These are phyloP conservation scores for Ogataea dorogensis DNA, from an alignment of 805 yeast genomes.

Conservation along the genomic window DNA sequence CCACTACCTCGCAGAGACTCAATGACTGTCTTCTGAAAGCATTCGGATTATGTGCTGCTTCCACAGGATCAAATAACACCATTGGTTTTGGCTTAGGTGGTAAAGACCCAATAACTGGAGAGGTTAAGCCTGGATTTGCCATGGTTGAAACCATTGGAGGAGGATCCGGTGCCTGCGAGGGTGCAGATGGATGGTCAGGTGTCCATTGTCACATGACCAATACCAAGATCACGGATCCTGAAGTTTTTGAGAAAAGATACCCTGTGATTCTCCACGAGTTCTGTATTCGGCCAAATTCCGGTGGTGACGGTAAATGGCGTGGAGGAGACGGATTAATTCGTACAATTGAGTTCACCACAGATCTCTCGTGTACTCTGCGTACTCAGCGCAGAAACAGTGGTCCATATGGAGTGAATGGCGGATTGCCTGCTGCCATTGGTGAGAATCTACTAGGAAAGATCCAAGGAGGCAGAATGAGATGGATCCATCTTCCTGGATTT, in stretches of 20 bases:
- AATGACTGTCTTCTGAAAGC: constrained; percentile 82
- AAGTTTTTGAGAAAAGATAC: constrained; percentile 49
- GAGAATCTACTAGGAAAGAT: constrained; percentile 37
- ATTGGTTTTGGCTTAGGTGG: constrained; percentile 72
- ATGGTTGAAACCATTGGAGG: constrained; percentile 53
- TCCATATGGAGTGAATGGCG: constrained; percentile 56
- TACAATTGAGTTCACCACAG: constrained; percentile 43
- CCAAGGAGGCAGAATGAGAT: constrained; percentile 27
- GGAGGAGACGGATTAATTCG: constrained; percentile 54
- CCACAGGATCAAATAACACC: constrained; percentile 88
- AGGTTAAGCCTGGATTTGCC: constrained; percentile 14
- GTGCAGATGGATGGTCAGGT: constrained; percentile 34
- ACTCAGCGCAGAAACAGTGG: constrained; percentile 53
- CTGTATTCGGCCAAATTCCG: constrained; percentile 42
- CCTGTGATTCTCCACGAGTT: constrained; percentile 49
- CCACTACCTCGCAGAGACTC: constrained; percentile 80
- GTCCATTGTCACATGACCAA: constrained; percentile 56
- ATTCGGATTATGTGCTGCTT: constrained; percentile 79
- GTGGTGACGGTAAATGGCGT: constrained; percentile 46
- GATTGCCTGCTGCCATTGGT: constrained; percentile 48
- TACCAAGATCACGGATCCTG: constrained; percentile 55
- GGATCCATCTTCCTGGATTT: constrained; percentile 34
- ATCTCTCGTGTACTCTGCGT: constrained; percentile 42
- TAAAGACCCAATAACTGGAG: constrained; percentile 29
- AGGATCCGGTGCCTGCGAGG: constrained; percentile 52